Percentiles rank a stretch among this genome's conserved stretches.
Conservation (phyloP, 2,329 filamentous ascomycete genomes). For the Corinectria fuckeliana region DNA sequence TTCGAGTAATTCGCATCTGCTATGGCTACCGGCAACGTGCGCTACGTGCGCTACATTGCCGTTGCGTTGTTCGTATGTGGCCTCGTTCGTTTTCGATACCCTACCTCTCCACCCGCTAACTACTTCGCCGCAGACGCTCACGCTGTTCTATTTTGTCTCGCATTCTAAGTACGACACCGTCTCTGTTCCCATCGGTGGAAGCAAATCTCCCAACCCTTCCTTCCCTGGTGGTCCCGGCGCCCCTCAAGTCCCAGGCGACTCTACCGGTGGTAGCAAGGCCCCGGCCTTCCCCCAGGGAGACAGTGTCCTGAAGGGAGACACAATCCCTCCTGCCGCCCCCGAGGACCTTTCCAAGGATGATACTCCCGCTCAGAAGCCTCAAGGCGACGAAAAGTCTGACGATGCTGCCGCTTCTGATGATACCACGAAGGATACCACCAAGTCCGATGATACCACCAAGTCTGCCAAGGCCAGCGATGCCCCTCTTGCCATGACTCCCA, state of each 20-base stretch:
- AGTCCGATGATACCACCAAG: not conserved
- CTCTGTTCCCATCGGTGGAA: conserved; percentile 27
- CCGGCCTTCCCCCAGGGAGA: conserved; percentile 35
- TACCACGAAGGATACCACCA: not conserved
- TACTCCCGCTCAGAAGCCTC: conserved; percentile 27
- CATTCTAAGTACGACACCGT: conserved; percentile 57
- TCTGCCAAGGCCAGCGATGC: conserved; percentile 44
- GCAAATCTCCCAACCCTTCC: conserved; percentile 6
- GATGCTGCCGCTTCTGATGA: too few relatives aligned
- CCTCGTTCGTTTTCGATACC: not conserved
- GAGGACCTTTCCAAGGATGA: conserved; percentile 29
- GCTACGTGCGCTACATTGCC: conserved; percentile 79
- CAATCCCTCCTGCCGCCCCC: conserved; percentile 13
- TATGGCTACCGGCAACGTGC: conserved; percentile 73
- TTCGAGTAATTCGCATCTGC: conserved; percentile 38
- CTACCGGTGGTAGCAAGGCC: conserved; percentile 28
- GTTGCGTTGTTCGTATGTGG: conserved; percentile 81
- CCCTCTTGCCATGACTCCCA: conserved; percentile 60
- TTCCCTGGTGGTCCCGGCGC: conserved; percentile 36
- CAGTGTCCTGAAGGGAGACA: not conserved
- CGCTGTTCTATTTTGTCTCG: conserved; percentile 82
- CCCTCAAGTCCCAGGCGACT: conserved; percentile 32
- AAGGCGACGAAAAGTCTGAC: conserved; percentile 10
- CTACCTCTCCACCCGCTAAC: conserved; percentile 20
- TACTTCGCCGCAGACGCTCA: conserved; percentile 22